These are phyloP conservation scores for Erythrophleum fordii DNA, from an alignment of 306 rosid genomes.

Conservation along the genomic window DNA sequence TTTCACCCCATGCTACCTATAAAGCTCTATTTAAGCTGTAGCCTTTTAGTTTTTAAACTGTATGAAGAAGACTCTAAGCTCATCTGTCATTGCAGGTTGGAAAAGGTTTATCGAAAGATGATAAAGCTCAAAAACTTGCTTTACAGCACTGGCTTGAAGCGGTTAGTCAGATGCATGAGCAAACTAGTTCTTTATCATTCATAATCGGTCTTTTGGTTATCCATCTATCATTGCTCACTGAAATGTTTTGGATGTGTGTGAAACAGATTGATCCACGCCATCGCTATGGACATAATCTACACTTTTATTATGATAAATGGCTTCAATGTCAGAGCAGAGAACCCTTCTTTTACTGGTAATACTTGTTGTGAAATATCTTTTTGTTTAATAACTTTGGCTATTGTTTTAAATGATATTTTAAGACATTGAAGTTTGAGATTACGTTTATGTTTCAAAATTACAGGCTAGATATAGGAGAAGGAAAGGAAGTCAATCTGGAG, in stretches of 20 bases:
- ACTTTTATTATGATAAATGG: constrained; percentile 86
- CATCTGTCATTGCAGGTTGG: constrained; percentile 77
- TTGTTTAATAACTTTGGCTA: background rate
- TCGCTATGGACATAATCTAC: constrained; percentile 97
- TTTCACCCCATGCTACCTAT: background rate
- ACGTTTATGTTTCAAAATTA: constrained; percentile 32
- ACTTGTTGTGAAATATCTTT: constrained; percentile 22
- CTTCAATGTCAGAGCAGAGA: constrained; percentile 87
- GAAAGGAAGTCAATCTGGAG: constrained; percentile 86
- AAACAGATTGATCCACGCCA: constrained; percentile 96
- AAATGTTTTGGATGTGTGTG: constrained; percentile 24
- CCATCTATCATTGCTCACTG: constrained; percentile 39
- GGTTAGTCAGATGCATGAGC: constrained; percentile 57
- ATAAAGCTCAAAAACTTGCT: constrained; percentile 93
- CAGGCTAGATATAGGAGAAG: constrained; percentile 99
- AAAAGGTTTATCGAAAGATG: constrained; percentile 90
- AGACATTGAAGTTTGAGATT: constrained; percentile 24
- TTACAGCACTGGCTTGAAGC: constrained; percentile 99
- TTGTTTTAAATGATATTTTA: constrained; percentile 3
- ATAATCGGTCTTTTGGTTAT: constrained; percentile 4
- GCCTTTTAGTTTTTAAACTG: background rate
- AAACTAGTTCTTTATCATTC: constrained; percentile 5
- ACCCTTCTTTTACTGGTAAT: constrained; percentile 99
- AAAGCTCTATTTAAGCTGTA: background rate
- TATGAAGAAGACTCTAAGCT: constrained; percentile 26